Evolutionary conservation across 228 moss, liverwort and hornwort species (phyloP).

Genomic region (Sphagnum fallax): DNA sequence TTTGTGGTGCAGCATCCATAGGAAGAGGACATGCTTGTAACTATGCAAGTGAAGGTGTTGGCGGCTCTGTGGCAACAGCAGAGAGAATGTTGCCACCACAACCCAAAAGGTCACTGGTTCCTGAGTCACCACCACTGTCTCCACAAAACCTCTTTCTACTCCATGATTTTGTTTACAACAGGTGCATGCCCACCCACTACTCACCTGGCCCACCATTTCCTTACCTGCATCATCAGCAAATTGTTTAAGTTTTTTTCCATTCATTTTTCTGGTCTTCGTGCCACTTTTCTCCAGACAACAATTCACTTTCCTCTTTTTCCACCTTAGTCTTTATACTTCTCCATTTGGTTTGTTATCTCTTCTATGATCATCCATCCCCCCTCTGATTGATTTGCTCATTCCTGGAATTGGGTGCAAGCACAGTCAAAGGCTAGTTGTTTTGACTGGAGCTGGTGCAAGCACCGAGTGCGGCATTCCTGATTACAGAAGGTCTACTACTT

Average conservation of each 20-base stretch:
- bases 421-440: conserved; percentile 78
- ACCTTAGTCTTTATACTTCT: background rate
- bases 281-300: no score
- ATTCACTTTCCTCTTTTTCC: background rate
- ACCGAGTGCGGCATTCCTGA: conserved; percentile 97
- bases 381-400: background rate
- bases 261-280: background rate
- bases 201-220: background rate
- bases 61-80: conserved; percentile 36
- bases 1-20: no score
- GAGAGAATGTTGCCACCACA: conserved; percentile 14
- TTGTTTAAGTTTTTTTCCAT: background rate
- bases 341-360: background rate
- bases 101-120: conserved; percentile 18
- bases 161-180: conserved; percentile 51
- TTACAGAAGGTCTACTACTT: conserved; percentile 61
- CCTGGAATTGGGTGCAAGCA: conserved; percentile 29
- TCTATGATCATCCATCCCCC: background rate
- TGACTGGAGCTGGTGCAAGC: conserved; percentile 90
- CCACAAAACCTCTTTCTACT: conserved; percentile 49
- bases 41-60: conserved; percentile 20
- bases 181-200: conserved; percentile 17
- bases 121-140: conserved; percentile 63
- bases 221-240: background rate
- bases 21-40: background rate